Evolutionary conservation across 352 stramenopile genomes (phyloP).

Genomic region (Pseudoperonospora humuli): DNA sequence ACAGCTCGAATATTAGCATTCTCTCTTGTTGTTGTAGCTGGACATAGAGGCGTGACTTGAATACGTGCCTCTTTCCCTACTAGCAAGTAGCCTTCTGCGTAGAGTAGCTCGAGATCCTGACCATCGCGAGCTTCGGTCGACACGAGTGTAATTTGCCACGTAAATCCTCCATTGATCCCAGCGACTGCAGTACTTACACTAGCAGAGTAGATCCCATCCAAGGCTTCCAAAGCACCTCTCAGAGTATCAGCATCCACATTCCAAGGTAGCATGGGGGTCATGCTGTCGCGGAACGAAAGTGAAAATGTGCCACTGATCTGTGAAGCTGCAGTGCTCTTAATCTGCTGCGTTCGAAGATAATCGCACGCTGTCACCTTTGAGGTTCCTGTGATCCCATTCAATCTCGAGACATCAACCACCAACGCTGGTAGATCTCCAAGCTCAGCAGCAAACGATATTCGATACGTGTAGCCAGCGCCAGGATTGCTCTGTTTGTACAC

Average conservation of each 20-base stretch:
- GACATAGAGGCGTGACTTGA: slow-evolving; percentile 35
- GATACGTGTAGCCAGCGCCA: slow-evolving; percentile 52
- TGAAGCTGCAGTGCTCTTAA: slow-evolving; percentile 42
- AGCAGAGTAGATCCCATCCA: slow-evolving; percentile 70
- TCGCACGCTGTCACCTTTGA: slow-evolving; percentile 83
- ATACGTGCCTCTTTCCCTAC: slow-evolving; percentile 35
- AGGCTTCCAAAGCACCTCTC: slow-evolving; percentile 45
- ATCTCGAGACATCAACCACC: slow-evolving; percentile 37
- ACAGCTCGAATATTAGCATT: slow-evolving; percentile 28
- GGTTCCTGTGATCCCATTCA: slow-evolving; percentile 20
- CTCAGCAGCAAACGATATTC: slow-evolving; percentile 67
- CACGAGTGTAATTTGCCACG: slow-evolving; percentile 84
- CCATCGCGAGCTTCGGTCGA: slow-evolving; percentile 42
- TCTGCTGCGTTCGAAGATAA: slow-evolving; percentile 65
- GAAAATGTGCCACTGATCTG: slow-evolving; percentile 82
- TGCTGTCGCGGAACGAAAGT: slow-evolving; percentile 56
- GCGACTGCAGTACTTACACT: slow-evolving; percentile 29
- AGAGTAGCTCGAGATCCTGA: slow-evolving; percentile 45
- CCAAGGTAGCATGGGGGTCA: slow-evolving; percentile 68
- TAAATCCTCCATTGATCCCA: slow-evolving; percentile 47
- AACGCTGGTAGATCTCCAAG: slow-evolving; percentile 58
- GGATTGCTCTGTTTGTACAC: slow-evolving; percentile 80
- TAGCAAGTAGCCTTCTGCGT: slow-evolving; percentile 79
- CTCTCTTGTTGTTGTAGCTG: slow-evolving; percentile 31
- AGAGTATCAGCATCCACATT: slow-evolving; percentile 49